A percentile compares a stretch with the other conserved stretches of the same genome.
These are phyloP conservation scores for Penicillium lividum DNA, from an alignment of 495 filamentous ascomycete genomes.

Conservation along the genomic window DNA sequence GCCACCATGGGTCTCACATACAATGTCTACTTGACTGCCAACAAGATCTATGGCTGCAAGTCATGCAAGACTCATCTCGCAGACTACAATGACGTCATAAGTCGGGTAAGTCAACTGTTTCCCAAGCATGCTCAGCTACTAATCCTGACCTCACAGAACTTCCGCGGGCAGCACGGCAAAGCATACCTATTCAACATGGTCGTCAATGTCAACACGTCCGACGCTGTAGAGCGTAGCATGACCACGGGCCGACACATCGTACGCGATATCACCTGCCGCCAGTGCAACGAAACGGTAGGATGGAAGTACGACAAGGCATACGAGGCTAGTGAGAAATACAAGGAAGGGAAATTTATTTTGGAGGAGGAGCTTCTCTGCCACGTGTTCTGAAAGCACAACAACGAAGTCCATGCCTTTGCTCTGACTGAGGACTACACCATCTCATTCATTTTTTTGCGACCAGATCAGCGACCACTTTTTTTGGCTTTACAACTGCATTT, in stretches of 20 bases:
- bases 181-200: constrained; percentile 94
- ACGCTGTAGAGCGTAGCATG: constrained; percentile 93
- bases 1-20: constrained; percentile 86
- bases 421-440: not conserved
- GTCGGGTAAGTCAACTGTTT: constrained; percentile 61
- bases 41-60: constrained; percentile 94
- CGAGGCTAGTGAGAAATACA: constrained; percentile 91
- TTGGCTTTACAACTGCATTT: not conserved
- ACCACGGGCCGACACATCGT: constrained; percentile 96
- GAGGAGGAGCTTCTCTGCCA: constrained; percentile 88
- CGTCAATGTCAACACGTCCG: constrained; percentile 80
- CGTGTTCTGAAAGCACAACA: constrained; percentile 52
- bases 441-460: not conserved
- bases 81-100: constrained; percentile 94
- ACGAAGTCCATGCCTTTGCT: not conserved
- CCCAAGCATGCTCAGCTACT: not conserved
- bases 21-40: constrained; percentile 90
- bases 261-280: constrained; percentile 83
- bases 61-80: constrained; percentile 93
- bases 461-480: not conserved
- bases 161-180: constrained; percentile 98
- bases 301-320: constrained; percentile 99
- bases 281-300: constrained; percentile 89
- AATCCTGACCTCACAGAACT: constrained; percentile 64
- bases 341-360: constrained; percentile 96